Conservation (phyloP, 179 eudicot species). For the Sideroxylon spinosum region DNA sequence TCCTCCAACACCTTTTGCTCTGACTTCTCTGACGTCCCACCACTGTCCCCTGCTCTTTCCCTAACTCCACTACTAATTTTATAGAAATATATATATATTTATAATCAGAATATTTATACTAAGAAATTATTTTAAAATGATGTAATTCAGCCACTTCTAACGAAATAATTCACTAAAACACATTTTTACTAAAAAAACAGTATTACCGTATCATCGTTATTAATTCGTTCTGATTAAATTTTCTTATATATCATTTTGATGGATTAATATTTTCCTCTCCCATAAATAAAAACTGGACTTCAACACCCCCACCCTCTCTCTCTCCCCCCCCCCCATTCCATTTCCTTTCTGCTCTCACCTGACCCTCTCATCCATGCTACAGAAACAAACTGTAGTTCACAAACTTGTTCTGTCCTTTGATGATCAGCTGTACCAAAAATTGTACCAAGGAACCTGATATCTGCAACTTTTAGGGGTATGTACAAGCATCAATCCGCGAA, state of each 20-base stretch:
- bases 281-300: constrained; percentile 7
- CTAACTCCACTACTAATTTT: constrained; percentile 8
- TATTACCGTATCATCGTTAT: too few relatives aligned
- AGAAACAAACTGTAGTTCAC: not conserved
- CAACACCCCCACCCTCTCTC: constrained; percentile 8
- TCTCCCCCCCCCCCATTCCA: constrained; percentile 9
- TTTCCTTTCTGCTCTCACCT: not conserved
- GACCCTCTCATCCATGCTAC: not conserved
- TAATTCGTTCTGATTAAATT: too few relatives aligned
- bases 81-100: too few relatives aligned
- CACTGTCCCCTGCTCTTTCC: constrained; percentile 22
- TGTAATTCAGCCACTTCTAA: too few relatives aligned
- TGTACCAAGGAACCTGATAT: constrained; percentile 3
- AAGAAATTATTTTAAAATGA: too few relatives aligned
- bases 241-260: too few relatives aligned
- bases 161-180: too few relatives aligned
- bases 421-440: not conserved
- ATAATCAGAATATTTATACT: too few relatives aligned
- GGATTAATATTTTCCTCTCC: too few relatives aligned
- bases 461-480: constrained; percentile 9
- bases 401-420: not conserved
- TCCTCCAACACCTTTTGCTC: constrained; percentile 19
- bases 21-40: constrained; percentile 22
- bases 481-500: not conserved
- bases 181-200: too few relatives aligned